These are phyloP conservation scores for Leccinum uliginosum DNA, from an alignment of 768 basidiomycete genomes.

Conservation along the genomic window DNA sequence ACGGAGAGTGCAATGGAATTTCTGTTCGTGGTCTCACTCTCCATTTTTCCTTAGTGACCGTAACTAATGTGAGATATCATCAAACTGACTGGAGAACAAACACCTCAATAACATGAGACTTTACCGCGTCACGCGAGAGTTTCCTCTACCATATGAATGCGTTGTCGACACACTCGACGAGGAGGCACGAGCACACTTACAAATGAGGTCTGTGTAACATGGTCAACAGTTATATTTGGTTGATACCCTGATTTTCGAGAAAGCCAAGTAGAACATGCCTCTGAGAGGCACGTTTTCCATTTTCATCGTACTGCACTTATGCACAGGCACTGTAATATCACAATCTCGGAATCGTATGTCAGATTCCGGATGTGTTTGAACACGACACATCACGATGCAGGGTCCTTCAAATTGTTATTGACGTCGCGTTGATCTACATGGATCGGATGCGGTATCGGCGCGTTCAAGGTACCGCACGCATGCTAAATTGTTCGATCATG, in stretches of 20 bases:
- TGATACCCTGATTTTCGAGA: too few relatives aligned
- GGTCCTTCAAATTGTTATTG: not conserved
- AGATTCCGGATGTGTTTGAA: not conserved
- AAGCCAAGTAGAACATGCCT: too few relatives aligned
- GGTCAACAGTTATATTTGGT: not conserved
- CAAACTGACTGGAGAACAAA: slow-evolving; percentile 85
- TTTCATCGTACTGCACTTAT: not conserved
- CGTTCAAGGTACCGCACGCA: not conserved
- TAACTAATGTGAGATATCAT: not conserved
- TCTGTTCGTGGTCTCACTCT: slow-evolving; percentile 49
- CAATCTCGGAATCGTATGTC: not conserved
- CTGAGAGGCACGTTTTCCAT: not conserved
- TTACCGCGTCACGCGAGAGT: slow-evolving; percentile 82
- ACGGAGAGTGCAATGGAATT: slow-evolving; percentile 88
- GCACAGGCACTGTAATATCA: not conserved
- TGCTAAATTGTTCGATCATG: not conserved
- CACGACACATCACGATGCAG: not conserved
- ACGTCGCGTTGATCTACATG: not conserved
- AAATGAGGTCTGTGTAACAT: not conserved
- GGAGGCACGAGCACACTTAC: slow-evolving; percentile 24
- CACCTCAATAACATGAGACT: slow-evolving; percentile 92
- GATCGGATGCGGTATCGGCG: not conserved
- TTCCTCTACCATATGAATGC: slow-evolving; percentile 68
- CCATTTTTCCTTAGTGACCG: not conserved
- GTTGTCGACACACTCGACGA: slow-evolving; percentile 45